Percentiles rank a stretch among this genome's conserved stretches.
Evolutionary conservation across 441 rosid species (phyloP).

Genomic region (Dalechampia spathulata): DNA sequence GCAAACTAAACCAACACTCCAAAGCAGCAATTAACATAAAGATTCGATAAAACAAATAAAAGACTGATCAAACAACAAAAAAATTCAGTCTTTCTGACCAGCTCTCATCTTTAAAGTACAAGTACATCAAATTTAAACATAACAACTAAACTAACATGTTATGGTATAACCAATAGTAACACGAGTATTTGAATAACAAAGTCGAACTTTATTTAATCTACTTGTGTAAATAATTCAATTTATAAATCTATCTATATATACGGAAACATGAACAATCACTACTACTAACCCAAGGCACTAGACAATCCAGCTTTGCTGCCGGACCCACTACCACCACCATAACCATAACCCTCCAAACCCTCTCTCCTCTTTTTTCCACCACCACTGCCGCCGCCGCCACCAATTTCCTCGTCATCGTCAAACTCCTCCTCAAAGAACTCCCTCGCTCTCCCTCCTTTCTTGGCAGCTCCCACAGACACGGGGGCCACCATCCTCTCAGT

Average conservation of each 20-base stretch:
- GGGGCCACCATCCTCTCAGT: constrained; percentile 30
- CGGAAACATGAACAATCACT: no score
- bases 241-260: no score
- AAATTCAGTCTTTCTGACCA: neutral
- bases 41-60: neutral
- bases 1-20: neutral
- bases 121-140: neutral
- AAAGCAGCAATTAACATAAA: neutral
- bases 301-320: constrained; percentile 39
- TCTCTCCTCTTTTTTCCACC: constrained; percentile 63
- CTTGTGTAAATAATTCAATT: no score
- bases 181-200: neutral
- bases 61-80: neutral
- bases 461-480: constrained; percentile 7
- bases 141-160: no score
- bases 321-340: constrained; percentile 35
- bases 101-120: no score
- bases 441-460: constrained; percentile 39
- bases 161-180: neutral
- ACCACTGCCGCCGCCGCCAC: constrained; percentile 12
- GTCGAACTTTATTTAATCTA: no score
- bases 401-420: constrained; percentile 27
- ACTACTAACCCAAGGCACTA: constrained; percentile 34
- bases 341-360: constrained; percentile 39
- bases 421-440: constrained; percentile 51